These are phyloP conservation scores for Talaromyces ruber DNA, from an alignment of 495 filamentous ascomycete genomes.

Conservation along the genomic window DNA sequence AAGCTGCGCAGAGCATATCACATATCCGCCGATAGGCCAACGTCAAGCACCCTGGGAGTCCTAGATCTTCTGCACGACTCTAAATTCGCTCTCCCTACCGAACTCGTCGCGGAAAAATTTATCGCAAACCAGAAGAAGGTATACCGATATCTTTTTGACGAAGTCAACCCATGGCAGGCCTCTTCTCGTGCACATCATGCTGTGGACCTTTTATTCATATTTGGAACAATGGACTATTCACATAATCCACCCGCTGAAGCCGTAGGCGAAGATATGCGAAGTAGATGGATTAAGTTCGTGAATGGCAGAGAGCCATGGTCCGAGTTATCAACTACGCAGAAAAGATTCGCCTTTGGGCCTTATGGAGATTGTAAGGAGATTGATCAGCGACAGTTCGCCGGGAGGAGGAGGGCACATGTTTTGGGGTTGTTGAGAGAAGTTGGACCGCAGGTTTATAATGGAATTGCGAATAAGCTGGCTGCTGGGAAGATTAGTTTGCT, in stretches of 20 bases:
- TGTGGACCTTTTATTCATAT: constrained; percentile 35
- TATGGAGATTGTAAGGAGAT: constrained; percentile 28
- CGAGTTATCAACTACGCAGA: background rate
- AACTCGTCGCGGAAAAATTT: constrained; percentile 23
- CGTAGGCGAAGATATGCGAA: constrained; percentile 24
- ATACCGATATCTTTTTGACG: constrained; percentile 33
- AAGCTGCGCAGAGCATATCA: constrained; percentile 30
- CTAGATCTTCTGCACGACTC: constrained; percentile 28
- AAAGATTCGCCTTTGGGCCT: constrained; percentile 25
- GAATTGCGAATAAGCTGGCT: constrained; percentile 23
- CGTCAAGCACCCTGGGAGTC: constrained; percentile 26
- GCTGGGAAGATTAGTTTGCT: constrained; percentile 31
- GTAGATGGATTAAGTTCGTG: constrained; percentile 27
- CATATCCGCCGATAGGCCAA: constrained; percentile 25
- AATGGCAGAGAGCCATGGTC: constrained; percentile 24
- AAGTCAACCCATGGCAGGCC: constrained; percentile 34
- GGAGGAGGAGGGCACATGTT: constrained; percentile 19
- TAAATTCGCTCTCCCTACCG: constrained; percentile 27
- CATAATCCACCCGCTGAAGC: constrained; percentile 23
- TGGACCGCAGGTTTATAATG: constrained; percentile 22
- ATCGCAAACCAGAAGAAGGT: constrained; percentile 19
- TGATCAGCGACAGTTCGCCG: constrained; percentile 21
- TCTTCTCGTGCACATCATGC: constrained; percentile 36
- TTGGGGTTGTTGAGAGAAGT: constrained; percentile 20
- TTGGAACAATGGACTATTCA: constrained; percentile 22